phyloP scores from a whole-genome alignment of 2,329 filamentous ascomycete genomes.

The Aspergillus tamarii region DNA sequence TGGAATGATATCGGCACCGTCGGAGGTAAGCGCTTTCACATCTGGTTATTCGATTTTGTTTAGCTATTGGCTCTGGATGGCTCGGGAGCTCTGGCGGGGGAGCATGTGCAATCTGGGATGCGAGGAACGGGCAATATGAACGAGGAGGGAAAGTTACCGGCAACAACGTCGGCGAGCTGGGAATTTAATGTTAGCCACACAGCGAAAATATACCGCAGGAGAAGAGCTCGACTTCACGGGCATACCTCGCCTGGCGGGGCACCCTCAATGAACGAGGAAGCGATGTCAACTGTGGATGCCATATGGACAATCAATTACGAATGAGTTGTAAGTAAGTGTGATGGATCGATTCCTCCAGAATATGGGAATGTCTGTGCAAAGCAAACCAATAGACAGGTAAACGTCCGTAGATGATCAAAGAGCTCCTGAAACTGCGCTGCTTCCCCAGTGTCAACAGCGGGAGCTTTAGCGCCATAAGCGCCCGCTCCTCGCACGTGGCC shows the following conservation, averaged over 20 bases:
- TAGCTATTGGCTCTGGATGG: slow-evolving; percentile 22
- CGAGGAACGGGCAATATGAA: slow-evolving; percentile 6
- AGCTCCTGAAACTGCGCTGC: slow-evolving; percentile 11
- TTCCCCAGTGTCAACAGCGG: slow-evolving; percentile 25
- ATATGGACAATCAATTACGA: slow-evolving; percentile 30
- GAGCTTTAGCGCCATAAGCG: slow-evolving; percentile 27
- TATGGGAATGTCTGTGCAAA: background rate
- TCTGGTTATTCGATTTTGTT: slow-evolving; percentile 57
- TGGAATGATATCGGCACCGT: slow-evolving; percentile 67
- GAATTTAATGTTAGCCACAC: slow-evolving; percentile 20
- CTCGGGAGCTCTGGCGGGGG: slow-evolving; percentile 2
- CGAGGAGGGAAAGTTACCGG: slow-evolving; percentile 59
- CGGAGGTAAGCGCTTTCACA: slow-evolving; percentile 81
- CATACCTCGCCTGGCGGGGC: slow-evolving; percentile 93
- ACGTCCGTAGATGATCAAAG: slow-evolving; percentile 1
- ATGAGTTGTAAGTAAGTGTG: too few species aligned
- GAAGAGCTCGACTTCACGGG: background rate
- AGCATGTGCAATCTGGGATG: slow-evolving; percentile 7
- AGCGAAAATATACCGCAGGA: slow-evolving; percentile 14
- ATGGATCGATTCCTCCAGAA: background rate
- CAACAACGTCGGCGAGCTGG: slow-evolving; percentile 84
- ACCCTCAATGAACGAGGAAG: slow-evolving; percentile 88
- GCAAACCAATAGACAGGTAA: background rate
- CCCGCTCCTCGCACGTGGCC: slow-evolving; percentile 21
- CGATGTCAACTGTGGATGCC: slow-evolving; percentile 58